These are phyloP conservation scores for Boletellus ananas DNA, from an alignment of 768 basidiomycete genomes.

Conservation along the genomic window DNA sequence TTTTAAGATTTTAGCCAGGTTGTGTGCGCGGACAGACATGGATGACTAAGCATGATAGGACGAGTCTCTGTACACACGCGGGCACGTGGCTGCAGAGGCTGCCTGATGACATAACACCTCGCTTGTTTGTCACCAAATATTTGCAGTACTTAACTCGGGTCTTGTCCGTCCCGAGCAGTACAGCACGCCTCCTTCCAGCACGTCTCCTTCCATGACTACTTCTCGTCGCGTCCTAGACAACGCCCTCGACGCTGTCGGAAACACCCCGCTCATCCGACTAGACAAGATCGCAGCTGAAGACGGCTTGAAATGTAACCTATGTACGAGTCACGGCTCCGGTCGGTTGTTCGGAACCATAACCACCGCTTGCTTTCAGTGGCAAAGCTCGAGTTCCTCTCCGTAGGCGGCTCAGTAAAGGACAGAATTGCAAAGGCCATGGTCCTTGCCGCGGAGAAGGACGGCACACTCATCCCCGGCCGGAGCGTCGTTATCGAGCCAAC, in stretches of 20 bases:
- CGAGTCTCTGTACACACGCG: too few species aligned
- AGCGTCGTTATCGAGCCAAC: constrained; percentile 95
- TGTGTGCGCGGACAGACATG: too few species aligned
- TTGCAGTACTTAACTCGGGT: neutral
- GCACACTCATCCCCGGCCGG: constrained; percentile 78
- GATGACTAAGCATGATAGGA: too few species aligned
- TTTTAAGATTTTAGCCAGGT: too few species aligned
- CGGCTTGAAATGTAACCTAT: constrained; percentile 82
- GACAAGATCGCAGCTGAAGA: constrained; percentile 71
- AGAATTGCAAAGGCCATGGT: constrained; percentile 97
- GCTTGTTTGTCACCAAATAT: neutral
- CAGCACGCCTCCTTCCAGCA: too few species aligned
- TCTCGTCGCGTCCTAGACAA: constrained; percentile 59
- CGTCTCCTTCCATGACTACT: constrained; percentile 25
- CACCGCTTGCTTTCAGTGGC: constrained; percentile 51
- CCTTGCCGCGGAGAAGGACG: constrained; percentile 86
- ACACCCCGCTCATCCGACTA: constrained; percentile 87
- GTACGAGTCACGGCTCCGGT: constrained; percentile 45
- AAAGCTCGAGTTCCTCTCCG: constrained; percentile 87
- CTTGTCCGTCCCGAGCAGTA: neutral
- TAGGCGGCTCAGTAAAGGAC: constrained; percentile 94
- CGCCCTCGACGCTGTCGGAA: constrained; percentile 82
- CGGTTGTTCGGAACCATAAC: neutral
- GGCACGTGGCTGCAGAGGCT: too few species aligned
- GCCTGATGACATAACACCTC: too few species aligned